Evolutionary conservation across 257 asterid species (phyloP).

Genomic region (Dorcoceras hygrometricum): DNA sequence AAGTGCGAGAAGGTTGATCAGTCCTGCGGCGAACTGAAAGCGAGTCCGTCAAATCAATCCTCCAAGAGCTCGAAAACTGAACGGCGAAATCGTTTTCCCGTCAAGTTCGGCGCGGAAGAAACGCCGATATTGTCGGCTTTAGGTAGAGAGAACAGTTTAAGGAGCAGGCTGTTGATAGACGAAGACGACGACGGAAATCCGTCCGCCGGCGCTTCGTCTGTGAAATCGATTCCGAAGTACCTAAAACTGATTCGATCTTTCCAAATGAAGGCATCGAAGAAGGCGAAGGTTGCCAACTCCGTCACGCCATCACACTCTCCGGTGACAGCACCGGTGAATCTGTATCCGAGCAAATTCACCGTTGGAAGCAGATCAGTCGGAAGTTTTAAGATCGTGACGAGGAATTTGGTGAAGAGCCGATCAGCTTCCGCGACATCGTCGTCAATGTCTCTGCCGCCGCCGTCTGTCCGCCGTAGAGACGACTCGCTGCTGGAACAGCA

Average conservation of each 20-base stretch:
- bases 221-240: constrained; percentile 44
- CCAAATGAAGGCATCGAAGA: constrained; percentile 45
- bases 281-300: constrained; percentile 29
- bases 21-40: neutral
- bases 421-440: constrained; percentile 61
- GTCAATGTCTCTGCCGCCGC: constrained; percentile 27
- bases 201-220: constrained; percentile 12
- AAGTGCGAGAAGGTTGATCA: neutral
- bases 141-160: constrained; percentile 46
- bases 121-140: constrained; percentile 28
- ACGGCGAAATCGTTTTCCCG: constrained; percentile 37
- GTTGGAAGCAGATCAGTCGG: constrained; percentile 40
- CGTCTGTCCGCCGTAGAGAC: constrained; percentile 47
- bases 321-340: constrained; percentile 23
- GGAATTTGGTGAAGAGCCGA: constrained; percentile 61
- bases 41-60: neutral
- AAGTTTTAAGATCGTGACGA: constrained; percentile 43
- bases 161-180: constrained; percentile 44
- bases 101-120: constrained; percentile 33
- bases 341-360: constrained; percentile 41
- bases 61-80: constrained; percentile 27
- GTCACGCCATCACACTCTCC: constrained; percentile 50
- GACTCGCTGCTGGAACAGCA: constrained; percentile 58
- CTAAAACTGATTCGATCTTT: constrained; percentile 60
- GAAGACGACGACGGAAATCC: constrained; percentile 27